Evolutionary conservation across 208 protist species (phyloP).

Genomic region (Acanthamoeba triangularis): DNA sequence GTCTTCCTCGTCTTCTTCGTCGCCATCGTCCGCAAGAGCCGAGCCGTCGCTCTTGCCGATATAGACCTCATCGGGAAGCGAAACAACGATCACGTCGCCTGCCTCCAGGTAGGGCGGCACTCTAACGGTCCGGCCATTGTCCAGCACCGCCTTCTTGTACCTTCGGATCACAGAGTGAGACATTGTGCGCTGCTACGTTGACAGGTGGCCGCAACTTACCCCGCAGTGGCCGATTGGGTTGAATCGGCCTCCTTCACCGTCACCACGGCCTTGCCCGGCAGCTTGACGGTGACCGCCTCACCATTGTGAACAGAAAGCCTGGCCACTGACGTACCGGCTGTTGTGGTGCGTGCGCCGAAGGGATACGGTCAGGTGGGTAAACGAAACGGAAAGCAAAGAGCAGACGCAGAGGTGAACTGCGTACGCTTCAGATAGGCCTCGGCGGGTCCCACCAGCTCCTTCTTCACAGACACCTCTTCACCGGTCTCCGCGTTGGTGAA

Average conservation of each 20-base stretch:
- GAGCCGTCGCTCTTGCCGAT: neutral
- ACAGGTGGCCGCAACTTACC: neutral
- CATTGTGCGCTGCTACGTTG: neutral
- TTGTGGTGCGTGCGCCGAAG: neutral
- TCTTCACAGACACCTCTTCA: conserved; percentile 13
- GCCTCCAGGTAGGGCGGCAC: neutral
- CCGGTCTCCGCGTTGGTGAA: conserved; percentile 20
- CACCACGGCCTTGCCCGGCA: conserved; percentile 22
- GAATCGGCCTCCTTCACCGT: conserved; percentile 29
- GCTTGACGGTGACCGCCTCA: conserved; percentile 21
- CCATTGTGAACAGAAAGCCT: conserved; percentile 19
- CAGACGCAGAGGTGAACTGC: neutral
- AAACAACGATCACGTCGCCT: neutral
- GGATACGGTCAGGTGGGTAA: neutral
- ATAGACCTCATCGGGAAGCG: neutral
- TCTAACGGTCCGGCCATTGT: conserved; percentile 12
- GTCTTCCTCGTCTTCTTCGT: neutral
- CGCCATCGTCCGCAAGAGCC: neutral
- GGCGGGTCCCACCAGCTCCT: neutral
- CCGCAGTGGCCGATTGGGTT: conserved; percentile 1
- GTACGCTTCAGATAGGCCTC: conserved; percentile 37
- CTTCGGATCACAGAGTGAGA: neutral
- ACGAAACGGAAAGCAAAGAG: neutral
- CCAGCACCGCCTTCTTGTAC: conserved; percentile 57
- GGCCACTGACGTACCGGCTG: conserved; percentile 3